Conservation (phyloP, 1,284 basidiomycete genomes). For the Neonothopanus nambi region DNA sequence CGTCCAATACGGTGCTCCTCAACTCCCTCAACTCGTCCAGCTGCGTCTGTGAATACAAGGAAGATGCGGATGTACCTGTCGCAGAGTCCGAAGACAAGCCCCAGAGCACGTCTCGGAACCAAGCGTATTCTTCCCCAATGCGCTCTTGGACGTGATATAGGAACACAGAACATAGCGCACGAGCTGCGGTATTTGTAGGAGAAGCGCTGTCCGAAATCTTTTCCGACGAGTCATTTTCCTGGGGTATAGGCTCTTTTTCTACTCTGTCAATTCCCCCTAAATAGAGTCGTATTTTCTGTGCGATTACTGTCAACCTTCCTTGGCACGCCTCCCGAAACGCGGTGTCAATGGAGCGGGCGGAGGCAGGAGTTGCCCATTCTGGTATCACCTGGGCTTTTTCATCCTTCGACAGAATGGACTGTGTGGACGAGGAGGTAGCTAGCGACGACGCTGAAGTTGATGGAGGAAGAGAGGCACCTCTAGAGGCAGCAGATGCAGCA, state of each 20-base stretch:
- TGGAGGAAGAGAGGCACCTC: neutral
- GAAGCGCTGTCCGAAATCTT: no score
- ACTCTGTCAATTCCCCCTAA: neutral
- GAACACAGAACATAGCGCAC: slow-evolving; percentile 5
- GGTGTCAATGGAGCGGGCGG: slow-evolving; percentile 3
- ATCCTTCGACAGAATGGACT: slow-evolving; percentile 5
- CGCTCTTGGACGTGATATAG: slow-evolving; percentile 11
- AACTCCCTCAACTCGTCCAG: slow-evolving; percentile 7
- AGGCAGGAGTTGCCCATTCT: slow-evolving; percentile 6
- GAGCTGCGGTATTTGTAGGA: slow-evolving; percentile 2
- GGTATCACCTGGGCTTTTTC: slow-evolving; percentile 1
- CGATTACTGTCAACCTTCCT: neutral
- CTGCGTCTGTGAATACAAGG: slow-evolving; percentile 5
- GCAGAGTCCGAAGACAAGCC: slow-evolving; percentile 3
- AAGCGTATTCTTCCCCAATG: slow-evolving; percentile 13
- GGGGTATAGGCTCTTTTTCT: neutral
- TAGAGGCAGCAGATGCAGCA: neutral
- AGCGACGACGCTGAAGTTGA: neutral
- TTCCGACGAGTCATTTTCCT: neutral
- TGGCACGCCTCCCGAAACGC: slow-evolving; percentile 9
- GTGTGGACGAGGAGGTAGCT: neutral
- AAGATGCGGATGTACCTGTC: neutral
- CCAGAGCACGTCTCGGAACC: slow-evolving; percentile 13
- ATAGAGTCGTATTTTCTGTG: slow-evolving; percentile 9
- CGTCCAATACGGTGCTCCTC: slow-evolving; percentile 8